Evolutionary conservation across 768 basidiomycete species (phyloP), one percentile per base, ranked within the genome.

Genomic region (Nidularia pulvinata): DNA sequence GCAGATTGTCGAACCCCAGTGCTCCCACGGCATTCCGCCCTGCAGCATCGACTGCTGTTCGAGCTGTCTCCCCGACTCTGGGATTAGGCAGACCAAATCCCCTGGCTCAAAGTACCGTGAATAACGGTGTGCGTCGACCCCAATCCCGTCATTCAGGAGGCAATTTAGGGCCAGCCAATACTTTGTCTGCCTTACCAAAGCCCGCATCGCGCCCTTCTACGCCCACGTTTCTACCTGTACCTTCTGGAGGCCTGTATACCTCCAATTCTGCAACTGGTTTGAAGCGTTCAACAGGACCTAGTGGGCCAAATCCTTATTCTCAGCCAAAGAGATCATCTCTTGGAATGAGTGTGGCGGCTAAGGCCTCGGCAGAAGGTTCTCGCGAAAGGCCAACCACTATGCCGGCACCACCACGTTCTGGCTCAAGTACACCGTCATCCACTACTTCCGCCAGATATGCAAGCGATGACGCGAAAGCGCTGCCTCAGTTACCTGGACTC

Each of bases 211-310:
- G 90, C 2, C 90, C 90, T 7, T 67, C 85, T 19, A 89, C 90
- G 22, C 90, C 90, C 7, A 90, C 89, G 14, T 86, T 88, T 60
- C 74, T 92, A 25, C 89, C 89, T n/a, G 58, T 90, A 33, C 86
- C 89, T 2, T 77, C 82, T 25, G 69, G 75, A 30, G 72, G 80
- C 37, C 54, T 82, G 22, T 81, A 83, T 55, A 63, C 72, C n/a
- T 71, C 72, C 33, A 61, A 72, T 44, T 65, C 73, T 7, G 69
- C 67, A 13, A 58, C 73, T 19, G 77, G 76, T 7, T 64, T 82
- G 54, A 91, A 89, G 67, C 81, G 85, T 43, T 85, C 87, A 1
- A 81, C 74, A 25, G 84, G 80, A 0, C 80, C 83, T 13, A 62
- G 73, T 32, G 72, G 73, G 14, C 61, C 65, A 66, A 77, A 67